A percentile compares a stretch with the other conserved stretches of the same genome.
Evolutionary conservation across 108 stramenopile genomes (phyloP).

Genomic region (Skeletonema potamos): DNA sequence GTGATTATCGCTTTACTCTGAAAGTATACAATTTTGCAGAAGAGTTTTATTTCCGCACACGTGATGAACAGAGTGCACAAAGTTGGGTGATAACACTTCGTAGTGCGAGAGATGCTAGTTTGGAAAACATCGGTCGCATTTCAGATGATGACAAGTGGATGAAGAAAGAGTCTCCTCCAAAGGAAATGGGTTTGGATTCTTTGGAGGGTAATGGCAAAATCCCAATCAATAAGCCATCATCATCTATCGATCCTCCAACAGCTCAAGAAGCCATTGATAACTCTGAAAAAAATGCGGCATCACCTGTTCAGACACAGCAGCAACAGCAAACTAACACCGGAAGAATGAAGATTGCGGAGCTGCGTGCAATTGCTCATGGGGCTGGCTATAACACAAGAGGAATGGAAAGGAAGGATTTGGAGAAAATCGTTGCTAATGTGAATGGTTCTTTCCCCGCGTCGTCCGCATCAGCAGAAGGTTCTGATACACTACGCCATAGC

Average conservation of each 20-base stretch:
- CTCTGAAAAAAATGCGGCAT: conserved; percentile 3
- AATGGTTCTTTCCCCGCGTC: conserved; percentile 6
- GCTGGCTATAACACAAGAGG: conserved; percentile 77
- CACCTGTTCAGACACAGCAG: conserved; percentile 11
- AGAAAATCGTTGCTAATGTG: conserved; percentile 50
- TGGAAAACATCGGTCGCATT: conserved; percentile 32
- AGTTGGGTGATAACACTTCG: conserved; percentile 77
- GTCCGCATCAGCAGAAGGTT: background rate
- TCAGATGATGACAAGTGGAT: background rate
- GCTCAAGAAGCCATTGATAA: conserved; percentile 1
- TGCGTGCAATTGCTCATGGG: conserved; percentile 83
- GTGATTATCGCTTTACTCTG: conserved; percentile 78
- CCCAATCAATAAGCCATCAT: background rate
- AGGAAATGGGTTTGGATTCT: conserved; percentile 47
- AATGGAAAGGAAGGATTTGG: conserved; percentile 84
- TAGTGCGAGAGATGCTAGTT: conserved; percentile 53
- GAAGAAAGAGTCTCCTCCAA: conserved; percentile 18
- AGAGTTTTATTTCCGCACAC: conserved; percentile 82
- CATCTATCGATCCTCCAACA: background rate
- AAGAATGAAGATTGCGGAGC: conserved; percentile 67
- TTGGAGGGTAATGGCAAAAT: conserved; percentile 5
- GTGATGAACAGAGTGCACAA: conserved; percentile 57
- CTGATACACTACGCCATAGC: background rate
- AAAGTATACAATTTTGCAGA: conserved; percentile 77
- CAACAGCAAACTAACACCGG: conserved; percentile 3